Evolutionary conservation across 2,329 filamentous ascomycete genomes (phyloP).

Genomic region (Stachybotrys elegans): DNA sequence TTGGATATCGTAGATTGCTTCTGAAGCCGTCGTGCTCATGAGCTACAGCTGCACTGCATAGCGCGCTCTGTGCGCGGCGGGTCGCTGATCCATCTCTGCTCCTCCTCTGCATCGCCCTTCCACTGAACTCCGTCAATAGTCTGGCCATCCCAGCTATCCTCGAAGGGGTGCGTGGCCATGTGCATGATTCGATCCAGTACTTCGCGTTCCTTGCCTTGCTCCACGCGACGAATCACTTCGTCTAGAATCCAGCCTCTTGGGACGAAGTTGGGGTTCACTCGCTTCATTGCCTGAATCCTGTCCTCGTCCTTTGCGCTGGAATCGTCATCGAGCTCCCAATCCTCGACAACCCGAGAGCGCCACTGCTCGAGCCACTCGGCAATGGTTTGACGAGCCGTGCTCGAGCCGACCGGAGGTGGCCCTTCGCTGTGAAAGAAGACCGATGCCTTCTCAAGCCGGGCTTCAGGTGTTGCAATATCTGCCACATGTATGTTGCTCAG

Average conservation of each 20-base stretch:
- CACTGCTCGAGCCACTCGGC: slow-evolving; percentile 79
- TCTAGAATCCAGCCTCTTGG: slow-evolving; percentile 90
- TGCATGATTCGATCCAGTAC: slow-evolving; percentile 75
- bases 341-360: slow-evolving; percentile 65
- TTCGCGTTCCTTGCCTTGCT: slow-evolving; percentile 75
- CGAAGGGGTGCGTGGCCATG: slow-evolving; percentile 78
- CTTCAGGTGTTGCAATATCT: slow-evolving; percentile 60
- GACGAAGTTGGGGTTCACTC: slow-evolving; percentile 88
- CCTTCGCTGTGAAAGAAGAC: slow-evolving; percentile 79
- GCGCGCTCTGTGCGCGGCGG: slow-evolving; percentile 73
- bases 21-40: no score
- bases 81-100: slow-evolving; percentile 78
- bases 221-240: slow-evolving; percentile 84
- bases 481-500: slow-evolving; percentile 59
- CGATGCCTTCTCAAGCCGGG: slow-evolving; percentile 56
- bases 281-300: slow-evolving; percentile 70
- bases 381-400: slow-evolving; percentile 61
- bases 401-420: slow-evolving; percentile 52
- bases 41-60: slow-evolving; percentile 95
- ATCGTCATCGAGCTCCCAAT: slow-evolving; percentile 52
- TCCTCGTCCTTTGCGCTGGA: slow-evolving; percentile 48
- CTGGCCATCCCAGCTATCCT: slow-evolving; percentile 64
- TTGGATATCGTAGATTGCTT: no score
- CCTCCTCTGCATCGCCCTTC: slow-evolving; percentile 63
- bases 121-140: slow-evolving; percentile 42